These are phyloP conservation scores for Tolypocladium tropicale DNA, from an alignment of 2,329 filamentous ascomycete species.

Conservation along the genomic window DNA sequence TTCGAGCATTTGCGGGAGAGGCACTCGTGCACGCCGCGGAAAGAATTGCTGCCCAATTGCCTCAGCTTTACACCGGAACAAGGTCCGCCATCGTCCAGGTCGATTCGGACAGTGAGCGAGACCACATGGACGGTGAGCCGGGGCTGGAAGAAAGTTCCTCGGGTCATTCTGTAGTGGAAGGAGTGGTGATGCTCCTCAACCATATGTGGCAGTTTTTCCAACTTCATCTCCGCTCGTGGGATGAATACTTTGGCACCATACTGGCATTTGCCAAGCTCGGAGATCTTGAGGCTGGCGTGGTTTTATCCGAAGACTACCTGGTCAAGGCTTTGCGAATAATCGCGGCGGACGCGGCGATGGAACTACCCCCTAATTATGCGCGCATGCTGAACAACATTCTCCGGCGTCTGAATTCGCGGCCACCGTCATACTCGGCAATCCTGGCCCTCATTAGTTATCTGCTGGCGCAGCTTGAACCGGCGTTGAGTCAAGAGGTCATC, in stretches of 20 bases:
- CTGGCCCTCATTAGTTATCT: slow-evolving; percentile 39
- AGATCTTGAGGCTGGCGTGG: slow-evolving; percentile 40
- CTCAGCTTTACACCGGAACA: slow-evolving; percentile 33
- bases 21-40: slow-evolving; percentile 43
- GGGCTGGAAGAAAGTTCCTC: slow-evolving; percentile 1
- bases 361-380: slow-evolving; percentile 43
- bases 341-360: slow-evolving; percentile 43
- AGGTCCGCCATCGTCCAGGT: neutral
- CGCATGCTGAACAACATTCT: slow-evolving; percentile 42
- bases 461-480: slow-evolving; percentile 30
- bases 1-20: slow-evolving; percentile 42
- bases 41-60: slow-evolving; percentile 37
- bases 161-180: slow-evolving; percentile 14
- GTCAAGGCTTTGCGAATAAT: slow-evolving; percentile 48
- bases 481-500: slow-evolving; percentile 22
- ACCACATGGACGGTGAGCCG: slow-evolving; percentile 20
- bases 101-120: slow-evolving; percentile 4
- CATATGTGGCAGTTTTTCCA: slow-evolving; percentile 55
- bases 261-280: slow-evolving; percentile 56
- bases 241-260: slow-evolving; percentile 65
- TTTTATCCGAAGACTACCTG: slow-evolving; percentile 54
- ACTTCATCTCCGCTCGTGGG: slow-evolving; percentile 55
- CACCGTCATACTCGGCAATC: slow-evolving; percentile 42
- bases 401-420: slow-evolving; percentile 37
- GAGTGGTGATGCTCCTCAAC: slow-evolving; percentile 37